phyloP scores from a whole-genome alignment of 73 alveolate species.

The Uronychia setigera region DNA sequence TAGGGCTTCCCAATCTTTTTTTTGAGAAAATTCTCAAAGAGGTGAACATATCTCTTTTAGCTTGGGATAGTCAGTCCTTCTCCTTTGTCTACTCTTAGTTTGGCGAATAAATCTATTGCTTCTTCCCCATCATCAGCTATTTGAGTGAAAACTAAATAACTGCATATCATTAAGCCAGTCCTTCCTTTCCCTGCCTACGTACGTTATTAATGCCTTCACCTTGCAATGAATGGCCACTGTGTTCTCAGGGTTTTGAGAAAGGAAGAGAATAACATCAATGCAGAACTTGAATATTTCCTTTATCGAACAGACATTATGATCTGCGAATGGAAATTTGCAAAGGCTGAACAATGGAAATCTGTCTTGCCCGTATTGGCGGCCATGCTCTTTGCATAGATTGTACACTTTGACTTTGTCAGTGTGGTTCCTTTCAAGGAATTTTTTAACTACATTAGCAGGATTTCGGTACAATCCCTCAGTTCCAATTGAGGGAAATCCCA shows the following conservation, averaged over 20 bases:
- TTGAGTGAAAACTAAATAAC: conserved; percentile 57
- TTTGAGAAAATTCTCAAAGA: not conserved
- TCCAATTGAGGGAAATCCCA: conserved; percentile 92
- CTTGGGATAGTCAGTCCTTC: not conserved
- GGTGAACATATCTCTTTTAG: not conserved
- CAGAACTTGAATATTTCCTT: conserved; percentile 12
- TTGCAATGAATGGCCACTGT: conserved; percentile 43
- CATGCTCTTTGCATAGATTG: conserved; percentile 15
- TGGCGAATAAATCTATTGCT: not conserved
- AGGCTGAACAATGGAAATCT: not conserved
- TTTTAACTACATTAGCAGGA: not conserved
- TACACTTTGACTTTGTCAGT: conserved; percentile 8
- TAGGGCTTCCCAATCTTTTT: not conserved
- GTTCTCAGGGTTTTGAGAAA: not conserved
- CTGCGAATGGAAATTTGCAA: conserved; percentile 4
- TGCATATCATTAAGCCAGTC: conserved; percentile 92
- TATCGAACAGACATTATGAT: conserved; percentile 12
- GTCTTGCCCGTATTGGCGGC: not conserved
- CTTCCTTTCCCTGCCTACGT: conserved; percentile 98
- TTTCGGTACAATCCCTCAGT: conserved; percentile 29
- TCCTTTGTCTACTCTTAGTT: not conserved
- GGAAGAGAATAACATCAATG: conserved; percentile 20
- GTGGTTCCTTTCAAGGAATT: conserved; percentile 4
- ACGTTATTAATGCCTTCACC: no score
- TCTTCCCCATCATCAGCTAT: not conserved